Base-by-base conservation (phyloP, 352 stramenopile genomes). In the Pythium phragmitis region DNA sequence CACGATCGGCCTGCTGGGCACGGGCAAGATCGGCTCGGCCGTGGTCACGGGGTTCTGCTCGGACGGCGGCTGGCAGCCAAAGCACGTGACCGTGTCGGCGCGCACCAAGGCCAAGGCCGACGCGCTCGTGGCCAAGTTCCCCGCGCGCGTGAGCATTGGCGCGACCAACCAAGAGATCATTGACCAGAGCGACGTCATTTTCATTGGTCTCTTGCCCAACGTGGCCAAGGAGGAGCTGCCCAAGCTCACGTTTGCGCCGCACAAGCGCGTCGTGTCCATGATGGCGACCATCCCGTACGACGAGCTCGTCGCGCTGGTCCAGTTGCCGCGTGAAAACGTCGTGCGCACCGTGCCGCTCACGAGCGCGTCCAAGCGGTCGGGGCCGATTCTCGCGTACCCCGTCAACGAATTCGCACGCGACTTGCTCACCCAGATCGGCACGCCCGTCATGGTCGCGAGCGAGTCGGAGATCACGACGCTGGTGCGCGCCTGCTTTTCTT, bases 261-360 rank as follows among this genome's bases (percentile, higher is more conserved):
- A 72, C 61, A 88, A 92, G 70, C 71, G 51, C 30, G 80, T 95
- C 37, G 74, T 95, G 45, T 93, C 84, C 57, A 95, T 93, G 87
- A 95, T 95, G 87, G 87, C 87, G 48, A 95, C 87, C 36, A 92
- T 95, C 69, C 87, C 84, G 33, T 95, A 89, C 75, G 80, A 93
- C 13, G 84, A 95, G 60, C 73, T 95, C 51, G 62, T 93, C 48
- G 37, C 77, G 55, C 82, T 93, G 21, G 79, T 93, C 12, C 67
- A 80, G 64, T 68, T 93, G 55, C 81, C 87, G 37, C 73, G 70
- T 14, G 82, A 86, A 56, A 81, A 87, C 57, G 87, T 95, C 59
- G 82, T 93, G 66, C 84, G 87, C 47, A 88, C 78, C 0, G 85
- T 95, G 57, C 87, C 87, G 26, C 73, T 95, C 13, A 82, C 87